phyloP scores from a whole-genome alignment of 2,329 filamentous ascomycete genomes.

The Proliferodiscus dingleyae region DNA sequence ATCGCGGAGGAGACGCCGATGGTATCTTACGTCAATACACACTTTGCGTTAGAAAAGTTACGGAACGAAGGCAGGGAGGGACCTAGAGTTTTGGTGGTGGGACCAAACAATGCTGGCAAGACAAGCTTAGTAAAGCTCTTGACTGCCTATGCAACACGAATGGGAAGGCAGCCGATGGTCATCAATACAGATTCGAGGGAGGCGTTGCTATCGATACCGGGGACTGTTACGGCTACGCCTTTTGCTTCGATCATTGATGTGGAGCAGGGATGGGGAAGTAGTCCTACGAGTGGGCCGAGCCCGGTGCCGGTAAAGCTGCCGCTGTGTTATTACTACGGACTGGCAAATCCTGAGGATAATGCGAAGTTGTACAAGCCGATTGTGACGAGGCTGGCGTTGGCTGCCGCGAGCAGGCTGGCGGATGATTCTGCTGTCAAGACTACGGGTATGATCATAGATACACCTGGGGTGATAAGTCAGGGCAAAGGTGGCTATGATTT shows the following conservation, averaged over 20 bases:
- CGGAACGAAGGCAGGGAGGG: slow-evolving; percentile 58
- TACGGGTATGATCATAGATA: slow-evolving; percentile 82
- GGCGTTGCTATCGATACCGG: slow-evolving; percentile 71
- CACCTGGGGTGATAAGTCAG: slow-evolving; percentile 63
- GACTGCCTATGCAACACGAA: slow-evolving; percentile 72
- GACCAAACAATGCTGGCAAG: slow-evolving; percentile 75
- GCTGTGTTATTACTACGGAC: slow-evolving; percentile 83
- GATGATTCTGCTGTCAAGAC: slow-evolving; percentile 68
- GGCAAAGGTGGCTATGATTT: slow-evolving; percentile 67
- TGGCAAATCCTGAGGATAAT: slow-evolving; percentile 67
- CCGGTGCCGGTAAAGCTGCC: slow-evolving; percentile 87
- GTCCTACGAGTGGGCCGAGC: slow-evolving; percentile 85
- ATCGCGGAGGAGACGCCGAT: slow-evolving; percentile 76
- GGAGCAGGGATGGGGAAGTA: slow-evolving; percentile 83
- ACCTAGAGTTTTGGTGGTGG: slow-evolving; percentile 80
- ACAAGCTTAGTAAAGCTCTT: slow-evolving; percentile 74
- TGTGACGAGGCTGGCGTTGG: slow-evolving; percentile 70
- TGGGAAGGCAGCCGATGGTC: slow-evolving; percentile 69
- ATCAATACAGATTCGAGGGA: slow-evolving; percentile 83
- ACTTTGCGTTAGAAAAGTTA: slow-evolving; percentile 76
- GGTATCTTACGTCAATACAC: slow-evolving; percentile 75
- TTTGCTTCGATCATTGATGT: slow-evolving; percentile 85
- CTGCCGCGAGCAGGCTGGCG: slow-evolving; percentile 70
- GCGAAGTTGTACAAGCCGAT: slow-evolving; percentile 68
- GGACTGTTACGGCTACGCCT: slow-evolving; percentile 79